Evolutionary conservation across 2,329 filamentous ascomycete species (phyloP), one percentile per base, ranked within the genome.

Genomic region (Alternaria angustiovoidea): DNA sequence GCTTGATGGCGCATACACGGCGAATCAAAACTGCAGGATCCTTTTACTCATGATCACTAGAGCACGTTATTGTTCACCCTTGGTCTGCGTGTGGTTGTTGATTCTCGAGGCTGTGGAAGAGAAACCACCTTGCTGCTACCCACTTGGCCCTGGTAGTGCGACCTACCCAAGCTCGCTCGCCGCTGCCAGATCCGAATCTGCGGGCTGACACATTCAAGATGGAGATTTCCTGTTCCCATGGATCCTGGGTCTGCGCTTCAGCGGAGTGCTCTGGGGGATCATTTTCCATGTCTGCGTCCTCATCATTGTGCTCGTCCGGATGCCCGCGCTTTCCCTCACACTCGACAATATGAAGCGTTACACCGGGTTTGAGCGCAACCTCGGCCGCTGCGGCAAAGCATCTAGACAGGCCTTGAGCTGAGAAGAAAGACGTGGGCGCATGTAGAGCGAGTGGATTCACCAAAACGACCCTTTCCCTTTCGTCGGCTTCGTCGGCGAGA

Each of bases 401-500:
- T 58, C 84, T 83, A 20, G 86, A 84, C 12, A 94, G 75, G 0
- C 91, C 91, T 76, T 93, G 91, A 0, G 88, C 90, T 51, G 89
- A 93, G 86, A 90, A 93, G 61, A 91, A 89, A 63, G 88, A 88
- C 0, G 89, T 91, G 54, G 86, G 83, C 24, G 86, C 84, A 74
- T 94, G 91, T 42, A 91, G 75, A 20, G 84, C 80, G 16, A 93
- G 71, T 42, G 91, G 83, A 51, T 89, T 88, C 67, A 92, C 90
- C 1, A 91, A 78, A 1, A 92, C 75, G 3, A 93, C 83, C 74
- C 64, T 68, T 51, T 68, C 55, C 18, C 51, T 49, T 16, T 55
- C 47, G 47, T 56, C 53, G 48, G 51, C 54, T 20, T 63, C 60
- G 22, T 36, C 62, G 36, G 49, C 36, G 32, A 61, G 46, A 48